Evolutionary conservation across 2,329 filamentous ascomycete species (phyloP), one percentile per base, ranked within the genome.

Genomic region (Cladophialophora immunda): DNA sequence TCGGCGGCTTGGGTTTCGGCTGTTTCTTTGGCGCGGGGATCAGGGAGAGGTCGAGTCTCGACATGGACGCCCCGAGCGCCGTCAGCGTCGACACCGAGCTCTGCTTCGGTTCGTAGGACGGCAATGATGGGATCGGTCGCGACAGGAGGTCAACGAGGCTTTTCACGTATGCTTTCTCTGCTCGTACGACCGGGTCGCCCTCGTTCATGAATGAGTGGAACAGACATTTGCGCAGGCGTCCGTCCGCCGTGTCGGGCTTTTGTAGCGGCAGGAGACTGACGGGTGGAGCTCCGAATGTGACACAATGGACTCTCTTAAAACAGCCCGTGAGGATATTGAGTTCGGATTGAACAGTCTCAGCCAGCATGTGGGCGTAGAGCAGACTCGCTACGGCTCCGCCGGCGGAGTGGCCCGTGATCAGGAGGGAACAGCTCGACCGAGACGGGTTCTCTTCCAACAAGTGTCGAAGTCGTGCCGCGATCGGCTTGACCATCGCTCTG

Each of bases 361-460:
- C 85, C 45, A 94, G 85, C 89, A 97, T 94, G 78, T 97, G 93
- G 38, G 86, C 85, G 78, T 93, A 97, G 0, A 97, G 82, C 11
- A 97, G 82, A 2, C 89, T 86, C 0, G 93, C 93, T 0, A 97
- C 89, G 0, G 93, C 93, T 2, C 93, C 93, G 17, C 93, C 93
- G 0, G 93, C 93, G 0, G 90, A 93, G 75, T 97, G 93, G 0
- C 93, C 93, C 0, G 93, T 96, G 67, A 97, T 91, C 19, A 97
- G 82, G 8, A 97, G 83, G 17, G 89, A 92, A 74, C 89, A 91
- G 2, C 82, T 81, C 5, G 86, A 84, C 11, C 91, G 86, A 2
- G 81, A 78, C 0, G 92, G 91, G 68, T 94, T 87, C 69, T 95
- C 91, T 69, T 90, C 82, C 0, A 96, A 83, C 0, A 95, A 80